Base-by-base conservation (phyloP, 768 basidiomycete genomes). In the Pilatotrama ljubarskyi region DNA sequence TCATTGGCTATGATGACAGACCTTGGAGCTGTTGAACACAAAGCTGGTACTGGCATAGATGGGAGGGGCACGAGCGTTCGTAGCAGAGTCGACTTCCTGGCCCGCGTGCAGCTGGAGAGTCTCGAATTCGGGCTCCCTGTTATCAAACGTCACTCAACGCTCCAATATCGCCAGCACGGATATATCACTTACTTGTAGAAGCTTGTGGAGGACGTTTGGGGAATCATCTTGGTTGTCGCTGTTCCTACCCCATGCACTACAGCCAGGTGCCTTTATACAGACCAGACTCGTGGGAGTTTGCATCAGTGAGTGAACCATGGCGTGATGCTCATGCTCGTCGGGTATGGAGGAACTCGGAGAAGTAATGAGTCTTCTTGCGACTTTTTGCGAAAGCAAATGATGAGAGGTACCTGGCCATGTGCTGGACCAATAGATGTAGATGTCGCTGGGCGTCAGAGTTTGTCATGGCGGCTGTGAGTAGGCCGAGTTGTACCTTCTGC, bases 61-160 rank as follows among this genome's bases (percentile, higher is more conserved):
- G 0, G 91, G 91, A 0, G 84, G 82, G 2, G 90, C 91, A 2
- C 90, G 82, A 4, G 91, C 87, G 57, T 87, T 85, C 0, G 87
- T 89, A 1, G 84, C 69, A 0, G 82, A 71, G 72, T 90, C 88
- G 11, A 82, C 80, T 13, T 72, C 74, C 62, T 90, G 86, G 1
- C 91, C 91, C 17, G 84, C 91, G 69, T 93, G 91, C 5, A 92
- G 77, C 71, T 91, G 89, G 47, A 92, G 76, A 1, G 90, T 91
- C 66, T 92, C 89, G 66, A 91, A 91, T 67, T 90, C 87, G 48
- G 88, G 87, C 38, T 68, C 69, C 57, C 78, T 79, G 49, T 2
- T 14, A 5, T 4, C 20, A 5, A 11, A 13, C 13, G 26, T 32
- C 10, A 29, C 38, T 26, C 18, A 18, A 26, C 37, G 25, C 3